Base-by-base conservation (phyloP, 441 rosid genomes). In the Rhodomyrtus psidioides region DNA sequence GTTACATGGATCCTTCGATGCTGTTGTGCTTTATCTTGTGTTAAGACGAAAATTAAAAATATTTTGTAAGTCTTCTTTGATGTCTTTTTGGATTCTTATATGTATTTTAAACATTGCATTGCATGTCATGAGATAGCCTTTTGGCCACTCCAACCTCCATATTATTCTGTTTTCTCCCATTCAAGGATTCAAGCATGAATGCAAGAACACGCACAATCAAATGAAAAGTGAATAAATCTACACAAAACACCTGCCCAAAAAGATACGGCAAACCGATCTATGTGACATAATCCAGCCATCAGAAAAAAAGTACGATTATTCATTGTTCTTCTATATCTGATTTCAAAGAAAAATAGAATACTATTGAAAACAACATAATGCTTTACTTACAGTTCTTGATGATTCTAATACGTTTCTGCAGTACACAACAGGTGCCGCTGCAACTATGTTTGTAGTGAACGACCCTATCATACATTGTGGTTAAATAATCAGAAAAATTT, bases 361-460 rank as follows among this genome's bases (percentile, higher is more conserved):
- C 62, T 53, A 81, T 42, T 44, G 74, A 82, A 42, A 59, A 51
- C 82, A 84, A 81, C 39, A 39, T 13, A 84, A 60, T 34, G 59
- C 28, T 74, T 5, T n/a, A 59, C 89, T 83, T 93, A 96, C 99
- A 86, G 90, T 93, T 89, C 91, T 88, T 1, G 94, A 93, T 49
- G 65, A 85, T 76, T 92, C 94, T 82, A 95, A 90, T 28, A 91
- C 88, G 34, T 90, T 92, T 91, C 94, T 95, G 89, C 98, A 95
- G 89, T 97, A 94, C 85, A 95, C 62, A 16, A 97, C 97, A 15
- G 99, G 98, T 87, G 99, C 99, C 84, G 99, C 99, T 70, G 98
- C 97, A 91, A 97, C 98, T 86, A 97, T 89, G 86, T 94, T 96
- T 9, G 90, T 92, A 51, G 99, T 96, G 89, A 97, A 95, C 82